Percentiles rank a stretch among this genome's conserved stretches.
Conservation (phyloP, 2,329 filamentous ascomycete genomes). For the Tolypocladium sp. region DNA sequence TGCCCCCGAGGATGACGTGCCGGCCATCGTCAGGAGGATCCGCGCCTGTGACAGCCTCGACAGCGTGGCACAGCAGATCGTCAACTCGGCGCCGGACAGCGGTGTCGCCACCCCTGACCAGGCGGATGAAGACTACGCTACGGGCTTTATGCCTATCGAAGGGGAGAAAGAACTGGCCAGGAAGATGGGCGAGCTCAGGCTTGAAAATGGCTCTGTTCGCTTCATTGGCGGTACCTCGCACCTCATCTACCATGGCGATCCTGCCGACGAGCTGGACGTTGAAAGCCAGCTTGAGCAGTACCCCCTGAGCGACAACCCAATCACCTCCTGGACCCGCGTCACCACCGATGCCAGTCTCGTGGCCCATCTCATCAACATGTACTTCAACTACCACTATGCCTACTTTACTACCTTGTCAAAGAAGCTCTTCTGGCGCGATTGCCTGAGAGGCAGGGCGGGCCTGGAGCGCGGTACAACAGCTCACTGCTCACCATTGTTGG, state of each 20-base stretch:
- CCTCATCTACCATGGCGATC: conserved; percentile 67
- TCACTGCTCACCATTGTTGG: conserved; percentile 82
- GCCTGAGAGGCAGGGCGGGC: conserved; percentile 58
- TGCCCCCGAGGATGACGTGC: conserved; percentile 78
- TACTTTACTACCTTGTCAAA: conserved; percentile 91
- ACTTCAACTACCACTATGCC: conserved; percentile 96
- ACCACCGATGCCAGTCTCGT: conserved; percentile 72
- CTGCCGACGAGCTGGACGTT: conserved; percentile 24
- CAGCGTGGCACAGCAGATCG: conserved; percentile 42
- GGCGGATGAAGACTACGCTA: conserved; percentile 27
- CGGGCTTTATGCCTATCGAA: conserved; percentile 30
- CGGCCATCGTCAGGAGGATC: conserved; percentile 73
- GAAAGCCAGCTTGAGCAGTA: conserved; percentile 36
- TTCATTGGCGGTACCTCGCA: conserved; percentile 95
- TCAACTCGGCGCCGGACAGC: conserved; percentile 28
- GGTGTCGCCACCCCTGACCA: conserved; percentile 22
- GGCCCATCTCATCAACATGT: conserved; percentile 88
- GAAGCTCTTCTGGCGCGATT: conserved; percentile 78
- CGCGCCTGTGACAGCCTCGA: conserved; percentile 70
- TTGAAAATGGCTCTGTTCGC: conserved; percentile 80
- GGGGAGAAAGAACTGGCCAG: conserved; percentile 76
- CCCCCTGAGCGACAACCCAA: conserved; percentile 52
- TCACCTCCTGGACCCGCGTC: conserved; percentile 81
- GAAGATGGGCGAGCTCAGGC: conserved; percentile 83
- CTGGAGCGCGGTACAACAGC: conserved; percentile 44